Evolutionary conservation across 352 stramenopile genomes (phyloP), one percentile per base, ranked within the genome.

Genomic region (Globisporangium spiculum): DNA sequence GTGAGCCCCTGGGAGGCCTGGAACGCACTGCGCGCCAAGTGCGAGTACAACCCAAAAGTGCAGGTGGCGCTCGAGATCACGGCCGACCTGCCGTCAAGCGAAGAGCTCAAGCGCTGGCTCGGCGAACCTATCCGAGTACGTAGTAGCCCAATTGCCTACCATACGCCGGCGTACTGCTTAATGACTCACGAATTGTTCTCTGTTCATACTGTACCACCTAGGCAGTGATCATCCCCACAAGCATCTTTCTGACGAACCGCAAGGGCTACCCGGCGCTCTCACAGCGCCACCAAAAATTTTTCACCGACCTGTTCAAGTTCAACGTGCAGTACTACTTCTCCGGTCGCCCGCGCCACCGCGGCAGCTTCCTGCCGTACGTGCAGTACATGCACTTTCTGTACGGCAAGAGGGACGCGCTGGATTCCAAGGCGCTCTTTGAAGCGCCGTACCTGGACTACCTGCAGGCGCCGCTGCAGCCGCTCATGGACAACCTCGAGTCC

Each of bases 401-500:
- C 76, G 75, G 77, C 68, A 90, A 95, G 69, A 68, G 71, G 3
- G 68, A 73, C 4, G 71, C 60, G 16, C 66, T 86, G 70, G 83
- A 94, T 57, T 78, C 92, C 24, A 96, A 98, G 73, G 86, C 97
- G 30, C 76, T 81, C 16, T 90, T 98, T 59, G 96, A 99, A 74
- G 76, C 84, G 22, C 86, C 95, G 7, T 99, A 99, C 73, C 75
- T 98, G 56, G 97, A 99, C 81, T 98, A 96, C 66, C 82, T 99
- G 26, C 97, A 99, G 76, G 80, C 93, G 6, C 97, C 98, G 12
- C 76, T 99, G 50, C 97, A 99, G 76, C 98, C 98, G 58, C 76
- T 99, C 1, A 97, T 97, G 81, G 97, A 99, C 90, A 98, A 99
- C 80, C 83, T 99, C 32, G 96, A 99, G 76, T 98, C 94, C 63